Evolutionary conservation across 192 early-diverging fungal species (phyloP), one percentile per base, ranked within the genome.

Genomic region (Coemansia furcata): DNA sequence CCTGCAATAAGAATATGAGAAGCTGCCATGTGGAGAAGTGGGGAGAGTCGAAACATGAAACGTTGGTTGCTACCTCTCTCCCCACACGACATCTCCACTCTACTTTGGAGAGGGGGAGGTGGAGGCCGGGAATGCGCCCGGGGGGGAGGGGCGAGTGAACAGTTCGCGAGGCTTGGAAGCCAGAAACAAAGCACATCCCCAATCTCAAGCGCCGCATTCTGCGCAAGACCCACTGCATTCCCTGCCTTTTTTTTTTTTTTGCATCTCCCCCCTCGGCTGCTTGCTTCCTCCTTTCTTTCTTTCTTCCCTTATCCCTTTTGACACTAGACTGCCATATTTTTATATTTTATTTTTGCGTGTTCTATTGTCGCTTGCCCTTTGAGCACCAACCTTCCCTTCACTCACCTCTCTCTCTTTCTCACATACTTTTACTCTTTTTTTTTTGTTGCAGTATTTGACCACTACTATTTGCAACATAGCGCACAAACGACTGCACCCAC

Each of bases 211-310:
- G 49, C 47, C 43, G 35, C 54, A 57, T 57, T 57, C 54, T 15
- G 52, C 32, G 26, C 26, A 40, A 44, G 38, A n/a, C 21, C 26
- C 39, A 32, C 57, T 32, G 54, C 54, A 54, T 54, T 40, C 32
- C 66, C 40, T 55, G 30, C 21, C 49, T 19, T n/a, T 23, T 36
- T 14, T 39, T 29, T 42, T 38, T 38, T 65, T 52, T 39, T 63
- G 21, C 42, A 21, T 23, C 55, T 15, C 37, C 49, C 57, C 57
- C 23, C 35, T 62, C 63, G 17, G 4, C 26, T 59, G 29, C 49
- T 32, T 55, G 17, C 32, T 67, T 63, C 38, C 47, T 47, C 37
- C 63, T 67, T 32, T 60, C 36, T 60, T 57, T 17, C 35, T 30
- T 43, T 21, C 29, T 7, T 15, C 11, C 32, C 15, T 54, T 54